Conservation (phyloP, 805 yeast genomes). For the Nakazawaea wickerhamii region DNA sequence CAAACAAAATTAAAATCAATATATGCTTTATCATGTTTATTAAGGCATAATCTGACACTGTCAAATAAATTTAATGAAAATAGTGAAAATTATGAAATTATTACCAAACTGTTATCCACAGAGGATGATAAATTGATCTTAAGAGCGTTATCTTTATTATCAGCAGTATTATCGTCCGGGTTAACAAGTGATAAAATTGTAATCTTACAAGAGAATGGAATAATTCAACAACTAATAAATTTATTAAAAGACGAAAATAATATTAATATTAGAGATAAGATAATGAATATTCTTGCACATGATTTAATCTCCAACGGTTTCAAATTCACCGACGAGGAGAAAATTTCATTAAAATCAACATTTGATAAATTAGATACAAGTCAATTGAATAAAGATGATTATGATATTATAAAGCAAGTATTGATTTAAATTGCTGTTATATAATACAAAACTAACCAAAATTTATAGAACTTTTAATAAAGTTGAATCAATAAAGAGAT, state of each 20-base stretch:
- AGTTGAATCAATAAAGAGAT: conserved; percentile 27
- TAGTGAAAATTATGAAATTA: conserved; percentile 28
- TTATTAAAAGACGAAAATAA: conserved; percentile 32
- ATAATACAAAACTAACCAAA: conserved; percentile 4
- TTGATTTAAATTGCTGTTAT: conserved; percentile 10
- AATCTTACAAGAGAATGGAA: conserved; percentile 31
- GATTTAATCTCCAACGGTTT: conserved; percentile 40
- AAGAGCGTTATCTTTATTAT: conserved; percentile 50
- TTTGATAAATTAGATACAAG: conserved; percentile 39
- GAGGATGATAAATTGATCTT: conserved; percentile 37
- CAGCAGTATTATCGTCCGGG: conserved; percentile 56
- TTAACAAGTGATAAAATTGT: conserved; percentile 33
- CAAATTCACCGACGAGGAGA: conserved; percentile 40
- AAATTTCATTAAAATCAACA: conserved; percentile 28
- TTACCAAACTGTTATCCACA: conserved; percentile 13
- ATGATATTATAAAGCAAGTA: conserved; percentile 42
- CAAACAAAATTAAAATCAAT: conserved; percentile 56
- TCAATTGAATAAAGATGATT: conserved; percentile 50
- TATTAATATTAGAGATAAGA: conserved; percentile 51
- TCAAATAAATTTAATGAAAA: conserved; percentile 47
- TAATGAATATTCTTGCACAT: conserved; percentile 39
- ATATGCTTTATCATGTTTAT: conserved; percentile 69
- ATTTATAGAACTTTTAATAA: conserved; percentile 28
- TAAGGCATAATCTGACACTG: conserved; percentile 62
- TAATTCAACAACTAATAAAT: conserved; percentile 29